Conservation (phyloP, 345 rosid species). For the Brassica napus region Da-Ae NC_063449.1:42016501-42017000, state of each 20-base stretch:
- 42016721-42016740: not conserved
- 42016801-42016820: not conserved
- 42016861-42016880: no score
- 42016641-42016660: not conserved
- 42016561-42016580: not conserved
- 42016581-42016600: not conserved
- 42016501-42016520: not conserved
- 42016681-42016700: not conserved
- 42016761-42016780: not conserved
- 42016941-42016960: no score
- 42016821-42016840: not conserved
- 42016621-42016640: not conserved
- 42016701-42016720: not conserved
- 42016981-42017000: no score
- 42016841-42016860: not conserved
- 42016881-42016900: no score
- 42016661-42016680: not conserved
- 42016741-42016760: not conserved
- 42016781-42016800: not conserved
- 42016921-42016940: no score
- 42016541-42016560: not conserved
- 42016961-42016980: no score
- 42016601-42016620: not conserved
- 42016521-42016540: not conserved
- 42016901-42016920: no score